Percentiles rank a stretch among this genome's conserved stretches.
Evolutionary conservation across 176 grass and related monocot species (phyloP).

Genomic region (Cocos nucifera): DNA sequence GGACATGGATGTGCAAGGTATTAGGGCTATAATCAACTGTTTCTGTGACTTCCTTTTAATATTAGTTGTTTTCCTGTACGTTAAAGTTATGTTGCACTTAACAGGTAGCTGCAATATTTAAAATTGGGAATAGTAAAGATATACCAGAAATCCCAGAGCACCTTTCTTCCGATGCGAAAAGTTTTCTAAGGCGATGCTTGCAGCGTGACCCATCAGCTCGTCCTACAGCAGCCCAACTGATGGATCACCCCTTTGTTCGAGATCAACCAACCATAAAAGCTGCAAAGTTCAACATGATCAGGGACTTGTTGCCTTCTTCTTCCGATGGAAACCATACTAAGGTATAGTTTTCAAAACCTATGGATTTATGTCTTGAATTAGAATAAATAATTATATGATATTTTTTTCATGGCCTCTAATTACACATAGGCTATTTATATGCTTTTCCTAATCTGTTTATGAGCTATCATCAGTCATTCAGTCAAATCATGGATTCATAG

Average conservation of each 20-base stretch:
- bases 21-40: no score
- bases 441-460: no score
- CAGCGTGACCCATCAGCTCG: constrained; percentile 67
- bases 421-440: no score
- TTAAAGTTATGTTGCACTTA: neutral
- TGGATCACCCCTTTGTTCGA: constrained; percentile 91
- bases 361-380: no score
- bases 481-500: no score
- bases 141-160: constrained; percentile 73
- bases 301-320: constrained; percentile 19
- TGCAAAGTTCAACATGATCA: constrained; percentile 36
- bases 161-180: constrained; percentile 69
- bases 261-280: constrained; percentile 47
- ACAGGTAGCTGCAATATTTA: constrained; percentile 99
- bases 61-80: no score
- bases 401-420: no score
- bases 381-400: no score
- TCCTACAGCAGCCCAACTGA: constrained; percentile 48
- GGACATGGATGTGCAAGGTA: neutral
- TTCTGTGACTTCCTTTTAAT: no score
- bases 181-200: constrained; percentile 66
- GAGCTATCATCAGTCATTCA: no score
- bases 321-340: constrained; percentile 21
- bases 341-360: constrained; percentile 17
- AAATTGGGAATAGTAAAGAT: constrained; percentile 97